Evolutionary conservation across 164 flowering plant genomes (phyloP), one percentile per base, ranked within the genome.

Genomic region (Berberis thunbergii): DNA sequence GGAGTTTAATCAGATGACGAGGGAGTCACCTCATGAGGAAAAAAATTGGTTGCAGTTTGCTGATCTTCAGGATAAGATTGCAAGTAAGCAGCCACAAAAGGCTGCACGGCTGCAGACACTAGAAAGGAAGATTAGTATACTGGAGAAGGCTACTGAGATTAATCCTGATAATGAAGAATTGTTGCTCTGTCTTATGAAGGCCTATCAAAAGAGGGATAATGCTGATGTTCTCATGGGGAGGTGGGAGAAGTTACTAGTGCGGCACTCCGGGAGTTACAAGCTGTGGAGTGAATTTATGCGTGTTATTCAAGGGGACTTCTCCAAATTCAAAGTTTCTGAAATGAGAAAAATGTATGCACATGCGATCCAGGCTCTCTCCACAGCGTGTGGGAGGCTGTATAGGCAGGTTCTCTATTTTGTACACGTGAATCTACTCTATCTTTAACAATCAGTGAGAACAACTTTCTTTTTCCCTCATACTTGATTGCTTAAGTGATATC

Each of bases 91-190:
- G 64, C 78, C 82, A 4, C 89, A 84, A 64, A 94, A 86, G 79
- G 96, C 82, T 67, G 99, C 91, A 72, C 93, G 99, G 38, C 72
- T 91, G 74, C 99, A 94, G 78, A 86, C 81, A 13, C 85, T 94
- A 63, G 97, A 89, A 69, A 91, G 86, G 82, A 91, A 94, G 80
- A 85, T 94, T 45, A 89, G 97, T 67, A 87, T 94, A 70, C 74
- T 89, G 64, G 97, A 91, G 81, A 91, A 89, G 76, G 97, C 97
- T 8, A 65, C 64, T 57, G 90, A 91, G 78, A 82, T 94, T 40
- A 94, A 94, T 63, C 91, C 90, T 4, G 93, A 91, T 45, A 84
- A 78, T 69, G 97, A 89, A 70, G 93, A 87, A 6, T 63, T 94
- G 54, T 67, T 89, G 72, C 77, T 94, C 66, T 70, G 71, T 74